Base-by-base conservation (phyloP, 257 asterid species). In the Solanum medicagineum region DNA sequence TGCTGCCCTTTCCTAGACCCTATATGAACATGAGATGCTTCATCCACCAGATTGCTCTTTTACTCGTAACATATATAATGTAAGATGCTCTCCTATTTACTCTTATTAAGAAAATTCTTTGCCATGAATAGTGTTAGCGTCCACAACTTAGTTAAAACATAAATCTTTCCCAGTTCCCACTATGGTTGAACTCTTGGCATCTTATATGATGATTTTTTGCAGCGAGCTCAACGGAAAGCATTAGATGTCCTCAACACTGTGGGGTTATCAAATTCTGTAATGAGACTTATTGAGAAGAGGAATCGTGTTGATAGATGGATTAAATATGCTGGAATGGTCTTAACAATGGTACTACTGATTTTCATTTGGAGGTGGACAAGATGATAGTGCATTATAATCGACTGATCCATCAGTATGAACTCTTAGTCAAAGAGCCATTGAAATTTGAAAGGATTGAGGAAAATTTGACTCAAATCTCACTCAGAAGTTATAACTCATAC, bases 181-280 rank as follows among this genome's bases (percentile, higher is more conserved):
- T 53, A 29, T 16, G 83, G 49, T 53, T 29, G 0, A 29, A 16
- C 49, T 53, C 6, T 2, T 79, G 1, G 19, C 16, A 36, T 36
- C 47, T 26, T 79, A 16, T 79, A 17, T 79, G 17, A 10, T 53
- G 54, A 49, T 10, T 79, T 79, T 10, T 26, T 79, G 65, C 94
- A 96, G 99, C 92, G 96, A 85, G 98, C 99, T 85, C 99, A 96
- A 88, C 87, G 98, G 90, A 94, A 96, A 90, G 97, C 98, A 56
- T 90, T 96, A 86, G 99, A 96, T 86, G 98, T 94, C 42, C 97
- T 94, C 80, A 96, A 96, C 90, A 94, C 93, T 26, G 51, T 94
- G 88, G 98, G 99, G 70, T 91, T 96, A 22, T 94, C 99, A 65
- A 94, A 92, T 89, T 91, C 98, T 83, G 90, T 94, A 74, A 81